These are phyloP conservation scores for Mrakia frigida DNA, from an alignment of 768 basidiomycete genomes.

Conservation along the genomic window DNA sequence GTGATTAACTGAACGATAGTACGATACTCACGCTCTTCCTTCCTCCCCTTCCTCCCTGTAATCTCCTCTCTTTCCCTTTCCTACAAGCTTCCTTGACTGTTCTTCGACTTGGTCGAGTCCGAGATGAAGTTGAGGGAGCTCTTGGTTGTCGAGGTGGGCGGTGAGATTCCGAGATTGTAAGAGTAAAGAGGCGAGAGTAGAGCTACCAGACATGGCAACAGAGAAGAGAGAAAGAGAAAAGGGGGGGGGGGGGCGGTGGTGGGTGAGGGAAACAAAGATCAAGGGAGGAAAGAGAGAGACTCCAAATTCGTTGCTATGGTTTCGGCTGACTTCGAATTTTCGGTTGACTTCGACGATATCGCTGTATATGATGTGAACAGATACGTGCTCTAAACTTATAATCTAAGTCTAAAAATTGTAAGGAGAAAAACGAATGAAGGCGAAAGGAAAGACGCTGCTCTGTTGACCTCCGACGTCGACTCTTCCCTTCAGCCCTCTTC, in stretches of 20 bases:
- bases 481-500: no score
- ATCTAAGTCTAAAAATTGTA: no score
- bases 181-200: constrained; percentile 27
- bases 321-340: no score
- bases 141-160: constrained; percentile 67
- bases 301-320: no score
- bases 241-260: not conserved
- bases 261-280: not conserved
- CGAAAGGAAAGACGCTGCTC: no score
- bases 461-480: no score
- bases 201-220: constrained; percentile 2
- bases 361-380: no score
- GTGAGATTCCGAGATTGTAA: constrained; percentile 24
- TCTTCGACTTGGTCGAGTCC: constrained; percentile 93
- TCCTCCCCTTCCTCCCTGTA: constrained; percentile 31
- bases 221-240: not conserved
- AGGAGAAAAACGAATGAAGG: no score
- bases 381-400: no score
- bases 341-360: no score
- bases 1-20: not conserved
- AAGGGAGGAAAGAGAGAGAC: not conserved
- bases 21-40: constrained; percentile 32
- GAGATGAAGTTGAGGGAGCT: constrained; percentile 80
- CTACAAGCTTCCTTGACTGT: constrained; percentile 70
- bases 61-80: constrained; percentile 32